phyloP scores from a whole-genome alignment of 306 rosid genomes.

The Inga oerstediana region DNA sequence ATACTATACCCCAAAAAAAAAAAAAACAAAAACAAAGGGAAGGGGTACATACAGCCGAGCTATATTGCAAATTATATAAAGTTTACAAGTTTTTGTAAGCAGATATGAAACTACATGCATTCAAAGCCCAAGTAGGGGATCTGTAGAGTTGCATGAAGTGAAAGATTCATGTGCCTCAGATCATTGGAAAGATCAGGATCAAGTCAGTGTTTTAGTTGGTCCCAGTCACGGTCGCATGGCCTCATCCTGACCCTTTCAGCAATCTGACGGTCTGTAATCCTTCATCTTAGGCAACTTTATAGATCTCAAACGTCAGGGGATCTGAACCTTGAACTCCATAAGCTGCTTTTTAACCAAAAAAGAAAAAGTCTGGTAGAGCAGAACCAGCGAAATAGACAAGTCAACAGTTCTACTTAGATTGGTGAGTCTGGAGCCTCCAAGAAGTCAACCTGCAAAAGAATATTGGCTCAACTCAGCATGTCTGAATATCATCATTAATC shows the following conservation, averaged over 20 bases:
- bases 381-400: conserved; percentile 23
- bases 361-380: conserved; percentile 14
- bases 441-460: conserved; percentile 34
- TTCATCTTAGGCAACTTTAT: background rate
- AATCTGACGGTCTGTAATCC: background rate
- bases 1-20: conserved; percentile 21
- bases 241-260: background rate
- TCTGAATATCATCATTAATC: background rate
- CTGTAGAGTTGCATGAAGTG: background rate
- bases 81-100: conserved; percentile 11
- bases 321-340: conserved; percentile 18
- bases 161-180: background rate
- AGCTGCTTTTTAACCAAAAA: conserved; percentile 26
- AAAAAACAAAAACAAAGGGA: background rate
- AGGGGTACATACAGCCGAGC: conserved; percentile 24
- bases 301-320: background rate
- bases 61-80: conserved; percentile 27
- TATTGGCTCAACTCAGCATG: conserved; percentile 3
- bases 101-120: background rate
- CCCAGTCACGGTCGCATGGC: background rate
- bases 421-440: conserved; percentile 22
- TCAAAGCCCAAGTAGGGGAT: background rate
- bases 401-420: background rate
- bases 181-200: background rate
- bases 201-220: background rate